phyloP scores from a whole-genome alignment of 495 filamentous ascomycete genomes.

The Penicillium cosmopolitanum region DNA sequence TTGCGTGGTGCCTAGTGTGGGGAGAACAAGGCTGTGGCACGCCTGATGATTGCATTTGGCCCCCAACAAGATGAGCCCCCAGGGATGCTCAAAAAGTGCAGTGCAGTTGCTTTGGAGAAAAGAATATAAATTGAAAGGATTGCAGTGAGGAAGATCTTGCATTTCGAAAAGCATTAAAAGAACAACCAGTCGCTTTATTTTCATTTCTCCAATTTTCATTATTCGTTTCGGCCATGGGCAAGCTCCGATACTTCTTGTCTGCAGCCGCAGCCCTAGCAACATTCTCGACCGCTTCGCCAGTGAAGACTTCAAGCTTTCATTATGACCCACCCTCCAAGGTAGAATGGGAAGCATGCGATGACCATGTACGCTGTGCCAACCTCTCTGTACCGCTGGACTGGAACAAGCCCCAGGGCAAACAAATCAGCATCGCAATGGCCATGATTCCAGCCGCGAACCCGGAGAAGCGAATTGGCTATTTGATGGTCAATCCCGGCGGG shows the following conservation, averaged over 20 bases:
- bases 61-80: too few species aligned
- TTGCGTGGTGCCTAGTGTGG: too few species aligned
- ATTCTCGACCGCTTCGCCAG: background rate
- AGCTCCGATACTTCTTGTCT: background rate
- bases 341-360: background rate
- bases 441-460: background rate
- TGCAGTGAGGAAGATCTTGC: too few species aligned
- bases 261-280: background rate
- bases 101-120: too few species aligned
- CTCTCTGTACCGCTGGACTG: background rate
- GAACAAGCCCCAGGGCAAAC: background rate
- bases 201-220: background rate
- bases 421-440: background rate
- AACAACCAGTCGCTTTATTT: too few species aligned
- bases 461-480: slow-evolving; percentile 1
- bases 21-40: too few species aligned
- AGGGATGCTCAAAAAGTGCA: too few species aligned
- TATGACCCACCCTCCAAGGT: background rate
- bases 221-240: background rate
- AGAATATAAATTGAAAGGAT: too few species aligned
- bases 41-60: too few species aligned
- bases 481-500: slow-evolving; percentile 3
- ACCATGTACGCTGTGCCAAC: background rate
- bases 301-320: background rate
- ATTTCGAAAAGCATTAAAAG: too few species aligned